These are phyloP conservation scores for Aspergillus amoenus DNA, from an alignment of 2,329 filamentous ascomycete species.

Conservation along the genomic window DNA sequence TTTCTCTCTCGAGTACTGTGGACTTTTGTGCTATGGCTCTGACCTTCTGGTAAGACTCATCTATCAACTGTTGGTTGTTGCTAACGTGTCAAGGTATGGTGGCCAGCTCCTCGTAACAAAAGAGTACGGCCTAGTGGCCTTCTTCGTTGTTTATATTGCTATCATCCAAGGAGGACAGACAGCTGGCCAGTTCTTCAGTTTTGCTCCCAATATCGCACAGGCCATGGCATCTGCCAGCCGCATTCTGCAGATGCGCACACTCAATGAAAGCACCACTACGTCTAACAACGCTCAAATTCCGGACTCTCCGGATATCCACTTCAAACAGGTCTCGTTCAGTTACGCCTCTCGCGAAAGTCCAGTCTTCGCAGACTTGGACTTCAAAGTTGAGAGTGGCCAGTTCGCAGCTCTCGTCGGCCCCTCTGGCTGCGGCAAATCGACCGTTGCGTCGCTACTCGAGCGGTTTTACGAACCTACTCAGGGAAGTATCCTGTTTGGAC, in stretches of 20 bases:
- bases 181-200: conserved; percentile 64
- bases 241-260: conserved; percentile 31
- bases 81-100: conserved; percentile 52
- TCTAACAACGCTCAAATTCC: background rate
- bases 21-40: conserved; percentile 55
- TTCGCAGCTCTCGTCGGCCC: conserved; percentile 61
- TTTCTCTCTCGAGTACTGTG: conserved; percentile 59
- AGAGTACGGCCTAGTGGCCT: conserved; percentile 50
- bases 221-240: conserved; percentile 35
- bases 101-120: conserved; percentile 56
- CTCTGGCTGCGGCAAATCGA: conserved; percentile 63
- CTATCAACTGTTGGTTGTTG: too few species aligned
- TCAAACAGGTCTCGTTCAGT: conserved; percentile 36
- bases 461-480: conserved; percentile 68
- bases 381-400: conserved; percentile 34
- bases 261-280: background rate
- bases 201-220: background rate
- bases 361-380: conserved; percentile 31
- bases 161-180: conserved; percentile 67
- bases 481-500: conserved; percentile 40
- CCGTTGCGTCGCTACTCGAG: conserved; percentile 60
- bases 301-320: conserved; percentile 20
- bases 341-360: conserved; percentile 34
- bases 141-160: conserved; percentile 64
- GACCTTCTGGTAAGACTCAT: conserved; percentile 52